A percentile compares a stretch with the other conserved stretches of the same genome.
These are phyloP conservation scores for Pleurotus giganteus DNA, from an alignment of 768 basidiomycete genomes.

Conservation along the genomic window DNA sequence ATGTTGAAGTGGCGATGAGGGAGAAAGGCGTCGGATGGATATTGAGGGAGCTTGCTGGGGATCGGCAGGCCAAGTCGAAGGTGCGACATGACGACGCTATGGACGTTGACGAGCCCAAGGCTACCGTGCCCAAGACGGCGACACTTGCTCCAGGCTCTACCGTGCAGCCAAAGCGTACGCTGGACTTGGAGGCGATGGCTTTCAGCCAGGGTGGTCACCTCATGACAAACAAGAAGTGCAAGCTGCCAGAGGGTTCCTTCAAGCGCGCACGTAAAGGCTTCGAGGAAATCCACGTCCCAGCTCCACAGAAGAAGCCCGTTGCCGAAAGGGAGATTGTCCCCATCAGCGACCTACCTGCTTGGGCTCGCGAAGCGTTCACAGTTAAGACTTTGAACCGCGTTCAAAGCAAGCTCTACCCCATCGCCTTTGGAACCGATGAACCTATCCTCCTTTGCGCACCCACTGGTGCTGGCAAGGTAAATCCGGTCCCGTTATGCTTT, in stretches of 20 bases:
- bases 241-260: slow-evolving; percentile 96
- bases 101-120: slow-evolving; percentile 68
- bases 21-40: slow-evolving; percentile 98
- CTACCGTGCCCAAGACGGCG: slow-evolving; percentile 76
- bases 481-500: slow-evolving; percentile 17
- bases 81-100: slow-evolving; percentile 51
- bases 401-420: slow-evolving; percentile 89
- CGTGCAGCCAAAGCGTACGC: slow-evolving; percentile 77
- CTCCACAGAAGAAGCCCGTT: slow-evolving; percentile 75
- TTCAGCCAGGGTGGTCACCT: slow-evolving; percentile 95
- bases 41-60: slow-evolving; percentile 81
- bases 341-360: slow-evolving; percentile 70
- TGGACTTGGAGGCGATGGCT: slow-evolving; percentile 94
- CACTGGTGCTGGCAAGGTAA: slow-evolving; percentile 96
- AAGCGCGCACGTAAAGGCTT: slow-evolving; percentile 96
- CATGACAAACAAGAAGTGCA: slow-evolving; percentile 99
- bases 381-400: slow-evolving; percentile 83
- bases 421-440: slow-evolving; percentile 94
- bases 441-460: slow-evolving; percentile 96
- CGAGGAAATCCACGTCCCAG: slow-evolving; percentile 96
- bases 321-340: slow-evolving; percentile 69
- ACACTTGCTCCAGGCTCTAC: slow-evolving; percentile 86
- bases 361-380: slow-evolving; percentile 87
- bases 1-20: slow-evolving; percentile 97
- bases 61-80: slow-evolving; percentile 58